Conservation (phyloP, 176 grass and related monocot genomes). For the Alloteropsis semialata region DNA sequence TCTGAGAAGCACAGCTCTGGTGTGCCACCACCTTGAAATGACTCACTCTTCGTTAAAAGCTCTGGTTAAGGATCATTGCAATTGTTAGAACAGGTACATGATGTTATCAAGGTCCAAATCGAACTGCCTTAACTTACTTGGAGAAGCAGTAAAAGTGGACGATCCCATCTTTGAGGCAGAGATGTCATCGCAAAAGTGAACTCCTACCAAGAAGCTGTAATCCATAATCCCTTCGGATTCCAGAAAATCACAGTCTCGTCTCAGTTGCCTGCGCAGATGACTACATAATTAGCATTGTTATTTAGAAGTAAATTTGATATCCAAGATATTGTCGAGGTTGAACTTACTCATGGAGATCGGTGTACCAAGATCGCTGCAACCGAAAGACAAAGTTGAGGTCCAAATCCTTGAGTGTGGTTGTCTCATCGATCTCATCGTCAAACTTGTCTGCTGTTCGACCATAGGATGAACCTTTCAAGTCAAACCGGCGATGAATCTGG, state of each 20-base stretch:
- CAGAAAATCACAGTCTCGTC: slow-evolving; percentile 80
- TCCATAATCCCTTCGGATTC: slow-evolving; percentile 93
- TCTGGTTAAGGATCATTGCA: slow-evolving; percentile 36
- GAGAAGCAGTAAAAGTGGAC: slow-evolving; percentile 59
- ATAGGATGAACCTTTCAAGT: slow-evolving; percentile 96
- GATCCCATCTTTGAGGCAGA: slow-evolving; percentile 54
- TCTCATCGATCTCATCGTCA: slow-evolving; percentile 94
- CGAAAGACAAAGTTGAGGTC: slow-evolving; percentile 95
- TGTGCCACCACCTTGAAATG: slow-evolving; percentile 64
- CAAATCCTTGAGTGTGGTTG: slow-evolving; percentile 93
- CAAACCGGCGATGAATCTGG: slow-evolving; percentile 89
- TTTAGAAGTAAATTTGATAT: slow-evolving; percentile 2
- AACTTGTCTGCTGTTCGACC: slow-evolving; percentile 85
- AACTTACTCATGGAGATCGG: slow-evolving; percentile 81
- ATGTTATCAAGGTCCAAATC: background rate
- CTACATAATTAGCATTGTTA: background rate
- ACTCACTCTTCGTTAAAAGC: slow-evolving; percentile 51
- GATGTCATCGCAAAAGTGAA: slow-evolving; percentile 83
- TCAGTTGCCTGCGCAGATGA: slow-evolving; percentile 60
- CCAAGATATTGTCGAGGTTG: background rate
- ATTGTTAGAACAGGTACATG: slow-evolving; percentile 25
- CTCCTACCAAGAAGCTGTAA: slow-evolving; percentile 90
- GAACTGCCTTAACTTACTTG: slow-evolving; percentile 57
- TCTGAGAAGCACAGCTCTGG: slow-evolving; percentile 59
- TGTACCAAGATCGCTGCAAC: slow-evolving; percentile 70